Conservation (phyloP, 2,329 filamentous ascomycete species). For the Calonectria leucothoes region DNA sequence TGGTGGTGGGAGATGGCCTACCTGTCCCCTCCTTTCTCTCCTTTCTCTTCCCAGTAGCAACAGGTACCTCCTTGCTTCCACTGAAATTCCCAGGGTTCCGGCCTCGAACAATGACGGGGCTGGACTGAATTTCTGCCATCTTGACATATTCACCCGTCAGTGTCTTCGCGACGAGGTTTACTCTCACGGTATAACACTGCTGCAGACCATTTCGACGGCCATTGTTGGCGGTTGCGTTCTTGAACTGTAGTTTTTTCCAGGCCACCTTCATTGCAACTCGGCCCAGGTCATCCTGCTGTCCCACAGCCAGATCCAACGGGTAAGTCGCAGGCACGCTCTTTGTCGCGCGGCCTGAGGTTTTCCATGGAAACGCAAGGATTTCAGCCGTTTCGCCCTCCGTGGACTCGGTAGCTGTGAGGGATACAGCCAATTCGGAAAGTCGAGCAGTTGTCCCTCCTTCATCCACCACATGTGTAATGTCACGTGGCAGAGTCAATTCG, state of each 20-base stretch:
- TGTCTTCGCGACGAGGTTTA: slow-evolving; percentile 85
- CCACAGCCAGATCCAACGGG: slow-evolving; percentile 64
- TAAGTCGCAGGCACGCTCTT: slow-evolving; percentile 65
- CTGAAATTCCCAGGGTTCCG: slow-evolving; percentile 95
- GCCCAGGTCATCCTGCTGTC: slow-evolving; percentile 80
- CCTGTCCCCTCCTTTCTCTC: neutral
- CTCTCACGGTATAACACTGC: slow-evolving; percentile 91
- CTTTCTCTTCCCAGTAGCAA: slow-evolving; percentile 66
- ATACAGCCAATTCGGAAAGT: slow-evolving; percentile 81
- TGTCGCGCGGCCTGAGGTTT: slow-evolving; percentile 68
- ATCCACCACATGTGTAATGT: slow-evolving; percentile 74
- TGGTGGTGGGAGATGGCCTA: too few relatives aligned
- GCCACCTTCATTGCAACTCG: slow-evolving; percentile 85
- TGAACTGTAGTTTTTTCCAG: slow-evolving; percentile 95
- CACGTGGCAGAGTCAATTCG: slow-evolving; percentile 80
- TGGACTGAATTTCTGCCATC: slow-evolving; percentile 88
- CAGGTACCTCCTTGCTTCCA: slow-evolving; percentile 84
- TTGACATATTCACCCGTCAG: slow-evolving; percentile 73
- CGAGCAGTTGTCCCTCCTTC: slow-evolving; percentile 84
- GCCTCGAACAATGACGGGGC: slow-evolving; percentile 92
- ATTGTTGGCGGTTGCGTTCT: slow-evolving; percentile 96
- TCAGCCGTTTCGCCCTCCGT: slow-evolving; percentile 93
- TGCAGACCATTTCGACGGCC: slow-evolving; percentile 93
- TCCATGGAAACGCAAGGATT: slow-evolving; percentile 97
- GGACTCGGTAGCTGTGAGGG: slow-evolving; percentile 87